Base-by-base conservation (phyloP, 2,329 filamentous ascomycete species). In the Cladosporium sp. region DNA sequence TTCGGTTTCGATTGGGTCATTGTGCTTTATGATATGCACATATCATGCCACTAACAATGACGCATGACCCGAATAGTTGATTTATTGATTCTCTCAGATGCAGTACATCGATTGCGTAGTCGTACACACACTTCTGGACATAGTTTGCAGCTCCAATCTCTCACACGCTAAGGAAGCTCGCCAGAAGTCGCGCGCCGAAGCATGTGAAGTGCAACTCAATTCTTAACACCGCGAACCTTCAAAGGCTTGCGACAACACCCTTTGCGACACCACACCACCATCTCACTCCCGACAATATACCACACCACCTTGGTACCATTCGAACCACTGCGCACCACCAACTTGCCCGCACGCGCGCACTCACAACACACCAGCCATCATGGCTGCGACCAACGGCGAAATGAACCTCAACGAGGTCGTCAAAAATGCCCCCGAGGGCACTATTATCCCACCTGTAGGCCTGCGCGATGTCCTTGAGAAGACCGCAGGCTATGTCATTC, bases 401-500 rank as follows among this genome's bases (percentile, higher is more conserved):
- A 63, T 66, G 43, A 67, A 67, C 59, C 69, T 70, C 62, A 69
- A 70, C 30, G 71, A 76, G 49, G 79, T 93, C 68, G 86, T 88
- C 68, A 86, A 88, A 76, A 94, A 93, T 77, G 88, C 92, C 36
- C 94, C 94, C 3, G 81, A 89, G 66, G 92, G 93, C 68, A 85
- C 97, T 69, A 91, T 97, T 65, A 85, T 97, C 63, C 95, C 95
- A 25, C 95, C 88, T 0, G 87, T 89, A 76, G 91, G 93, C 75
- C 93, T 97, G 74, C 89, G 93, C 83, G 83, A 84, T 23, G 86
- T 94, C 70, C 88, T 99, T 74, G 93, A 97, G 79, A 98, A 96
- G 82, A 97, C 94, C 14, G 94, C 95, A 62, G 93, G 93, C 56
- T 98, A 96, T 76, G 91, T 97, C 66, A 89, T 89, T 66, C 85